These are phyloP conservation scores for Chenopodium berlandieri DNA, from an alignment of 148 eudicot genomes.

Conservation along the genomic window DNA sequence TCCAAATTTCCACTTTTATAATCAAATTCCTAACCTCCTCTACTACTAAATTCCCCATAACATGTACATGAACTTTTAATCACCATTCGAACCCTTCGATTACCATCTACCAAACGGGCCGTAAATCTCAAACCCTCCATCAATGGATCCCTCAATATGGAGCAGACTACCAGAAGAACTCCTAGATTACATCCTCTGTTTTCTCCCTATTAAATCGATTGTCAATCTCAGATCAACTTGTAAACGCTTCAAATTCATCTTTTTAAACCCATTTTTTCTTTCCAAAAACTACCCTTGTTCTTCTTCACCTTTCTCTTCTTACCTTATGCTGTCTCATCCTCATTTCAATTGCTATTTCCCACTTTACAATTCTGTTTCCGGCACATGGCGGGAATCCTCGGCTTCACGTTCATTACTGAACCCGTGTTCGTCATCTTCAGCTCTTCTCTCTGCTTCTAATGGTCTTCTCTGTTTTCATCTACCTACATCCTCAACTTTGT, in stretches of 20 bases:
- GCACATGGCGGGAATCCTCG: constrained; percentile 46
- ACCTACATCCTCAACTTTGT: constrained; percentile 39
- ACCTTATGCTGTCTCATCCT: constrained; percentile 63
- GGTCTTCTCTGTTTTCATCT: constrained; percentile 62
- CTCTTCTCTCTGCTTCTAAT: constrained; percentile 42
- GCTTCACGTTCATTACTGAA: constrained; percentile 13
- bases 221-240: constrained; percentile 56
- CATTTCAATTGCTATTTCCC: constrained; percentile 39
- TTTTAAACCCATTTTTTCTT: constrained; percentile 47
- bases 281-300: constrained; percentile 26
- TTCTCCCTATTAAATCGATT: constrained; percentile 52
- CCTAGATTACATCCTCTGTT: constrained; percentile 51
- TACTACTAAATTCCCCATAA: too few relatives aligned
- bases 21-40: background rate
- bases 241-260: constrained; percentile 54
- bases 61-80: background rate
- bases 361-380: constrained; percentile 40
- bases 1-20: background rate
- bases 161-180: constrained; percentile 54
- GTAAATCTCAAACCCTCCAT: background rate
- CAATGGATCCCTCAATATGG: constrained; percentile 68
- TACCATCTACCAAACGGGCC: background rate
- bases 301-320: constrained; percentile 33
- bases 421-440: constrained; percentile 28
- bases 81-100: background rate